phyloP scores from a whole-genome alignment of 2,329 filamentous ascomycete genomes.

The Diaporthe batatas region DNA sequence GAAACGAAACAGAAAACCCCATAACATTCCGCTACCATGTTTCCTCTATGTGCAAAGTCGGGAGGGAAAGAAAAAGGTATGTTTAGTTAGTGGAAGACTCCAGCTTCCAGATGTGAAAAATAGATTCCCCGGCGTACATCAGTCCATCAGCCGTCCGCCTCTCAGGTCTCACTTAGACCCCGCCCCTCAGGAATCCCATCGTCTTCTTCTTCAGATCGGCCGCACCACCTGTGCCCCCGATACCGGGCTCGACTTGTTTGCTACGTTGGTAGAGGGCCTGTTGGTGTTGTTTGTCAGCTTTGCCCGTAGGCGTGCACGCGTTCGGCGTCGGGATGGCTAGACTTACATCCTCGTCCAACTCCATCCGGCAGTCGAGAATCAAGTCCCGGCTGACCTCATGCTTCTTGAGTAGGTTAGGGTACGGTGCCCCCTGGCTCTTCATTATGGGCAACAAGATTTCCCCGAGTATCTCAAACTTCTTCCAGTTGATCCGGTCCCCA shows the following conservation, averaged over 20 bases:
- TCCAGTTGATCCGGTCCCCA: constrained; percentile 90
- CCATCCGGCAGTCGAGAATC: constrained; percentile 84
- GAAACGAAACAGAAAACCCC: constrained; percentile 13
- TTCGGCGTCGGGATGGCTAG: not conserved
- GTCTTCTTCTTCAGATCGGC: constrained; percentile 42
- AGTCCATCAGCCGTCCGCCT: constrained; percentile 10
- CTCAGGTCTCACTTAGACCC: constrained; percentile 1
- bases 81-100: constrained; percentile 17
- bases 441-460: constrained; percentile 93
- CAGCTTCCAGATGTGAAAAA: constrained; percentile 3
- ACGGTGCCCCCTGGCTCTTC: constrained; percentile 88
- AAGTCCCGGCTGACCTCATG: constrained; percentile 80
- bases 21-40: constrained; percentile 25
- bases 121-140: constrained; percentile 10
- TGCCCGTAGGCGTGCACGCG: not conserved
- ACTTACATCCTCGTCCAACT: constrained; percentile 88
- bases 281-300: constrained; percentile 13
- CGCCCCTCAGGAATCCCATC: constrained; percentile 39
- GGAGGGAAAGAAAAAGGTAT: not conserved
- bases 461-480: constrained; percentile 96
- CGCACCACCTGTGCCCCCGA: constrained; percentile 34
- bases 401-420: constrained; percentile 74
- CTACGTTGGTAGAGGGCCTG: constrained; percentile 42
- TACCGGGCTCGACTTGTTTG: constrained; percentile 40
- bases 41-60: constrained; percentile 34